Evolutionary conservation across 208 protist genomes (phyloP).

Genomic region (Tritrichomonas foetus): DNA sequence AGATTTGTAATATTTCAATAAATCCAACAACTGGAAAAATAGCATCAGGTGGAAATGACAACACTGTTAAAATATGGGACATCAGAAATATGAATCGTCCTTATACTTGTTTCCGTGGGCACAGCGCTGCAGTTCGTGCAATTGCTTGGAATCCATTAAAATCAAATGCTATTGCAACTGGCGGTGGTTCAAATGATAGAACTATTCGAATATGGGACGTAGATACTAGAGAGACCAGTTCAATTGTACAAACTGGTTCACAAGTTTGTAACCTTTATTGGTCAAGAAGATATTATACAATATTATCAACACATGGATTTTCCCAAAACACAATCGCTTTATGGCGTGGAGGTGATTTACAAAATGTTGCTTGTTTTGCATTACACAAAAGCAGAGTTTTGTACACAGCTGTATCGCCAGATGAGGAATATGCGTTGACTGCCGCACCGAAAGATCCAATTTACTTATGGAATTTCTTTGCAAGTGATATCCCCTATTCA

Average conservation of each 20-base stretch:
- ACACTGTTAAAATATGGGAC: constrained; percentile 4
- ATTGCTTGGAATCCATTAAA: background rate
- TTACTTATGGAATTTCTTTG: background rate
- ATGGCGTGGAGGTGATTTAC: background rate
- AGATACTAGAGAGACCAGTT: background rate
- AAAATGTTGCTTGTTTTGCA: background rate
- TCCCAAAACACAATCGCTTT: background rate
- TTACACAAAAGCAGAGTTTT: background rate
- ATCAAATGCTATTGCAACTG: background rate
- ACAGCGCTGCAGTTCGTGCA: background rate
- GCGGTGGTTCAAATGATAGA: background rate
- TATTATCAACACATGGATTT: background rate
- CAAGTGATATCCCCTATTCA: no score
- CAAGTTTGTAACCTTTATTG: constrained; percentile 22
- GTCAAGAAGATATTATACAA: background rate
- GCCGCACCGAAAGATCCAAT: background rate
- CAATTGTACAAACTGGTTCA: background rate
- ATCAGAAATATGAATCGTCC: background rate
- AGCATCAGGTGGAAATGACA: background rate
- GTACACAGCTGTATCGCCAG: background rate
- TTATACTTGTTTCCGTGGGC: background rate
- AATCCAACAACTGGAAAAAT: background rate
- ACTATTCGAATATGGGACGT: background rate
- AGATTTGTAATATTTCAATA: background rate
- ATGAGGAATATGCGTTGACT: background rate